Evolutionary conservation across 2,329 filamentous ascomycete species (phyloP), one percentile per base, ranked within the genome.

Genomic region (Sclerotinia glacialis): DNA sequence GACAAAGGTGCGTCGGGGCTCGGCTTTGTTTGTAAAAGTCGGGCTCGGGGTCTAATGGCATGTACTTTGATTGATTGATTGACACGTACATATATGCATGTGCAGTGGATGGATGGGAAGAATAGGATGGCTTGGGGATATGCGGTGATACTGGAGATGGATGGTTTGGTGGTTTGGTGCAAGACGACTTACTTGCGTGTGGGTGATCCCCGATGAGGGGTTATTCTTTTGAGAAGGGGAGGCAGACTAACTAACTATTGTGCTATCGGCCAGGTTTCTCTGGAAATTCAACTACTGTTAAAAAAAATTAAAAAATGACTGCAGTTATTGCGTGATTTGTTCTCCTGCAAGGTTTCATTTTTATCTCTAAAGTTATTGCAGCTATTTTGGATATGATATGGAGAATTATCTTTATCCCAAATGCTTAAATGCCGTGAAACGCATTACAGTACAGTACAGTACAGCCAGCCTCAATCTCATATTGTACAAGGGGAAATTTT

Each of bases 401-500:
- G 23, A 49, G n/a, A n/a, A 21, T 46, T 47, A 54, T 44, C 61
- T 64, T 23, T 37, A 34, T 64, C 42, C 42, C 46, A 64, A 14
- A 28, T 61, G 28, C 28, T 61, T 34, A 21, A 40, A 58, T 56
- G 23, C 21, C 16, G 50, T 61, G 50, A 28, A 64, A 56, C 50
- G 28, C 26, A 37, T 31, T 47, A 47, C 53, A 59, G 28, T 28
- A 28, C n/a, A 59, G 23, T 34, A 37, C 46, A 40, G 49, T 18
- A 62, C 59, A 52, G 53, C 21, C 59, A 52, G 53, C 21, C 47
- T 40, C 63, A 65, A 59, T 28, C 14, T 49, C 54, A 58, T 59
- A 49, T 42, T 60, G 63, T 50, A 65, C 53, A 65, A 37, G 42
- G 44, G 31, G 18, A 26, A 50, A n/a, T 40, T 8, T 37, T 47